These are phyloP conservation scores for Boletellus ananas DNA, from an alignment of 768 basidiomycete genomes.

Conservation along the genomic window DNA sequence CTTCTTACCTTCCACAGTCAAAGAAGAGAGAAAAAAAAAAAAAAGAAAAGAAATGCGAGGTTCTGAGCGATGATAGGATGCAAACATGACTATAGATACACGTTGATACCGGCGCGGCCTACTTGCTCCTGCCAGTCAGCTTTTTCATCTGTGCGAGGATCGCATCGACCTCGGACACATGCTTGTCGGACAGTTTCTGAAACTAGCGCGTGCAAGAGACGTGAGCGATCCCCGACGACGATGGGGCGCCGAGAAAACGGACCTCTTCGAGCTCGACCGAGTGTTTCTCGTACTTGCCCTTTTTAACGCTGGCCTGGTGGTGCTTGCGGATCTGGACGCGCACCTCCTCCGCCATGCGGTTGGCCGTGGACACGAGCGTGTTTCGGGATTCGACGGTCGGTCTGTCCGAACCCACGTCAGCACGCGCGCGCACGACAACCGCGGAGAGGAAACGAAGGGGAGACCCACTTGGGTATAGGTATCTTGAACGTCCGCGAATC, in stretches of 20 bases:
- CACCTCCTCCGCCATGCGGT: conserved; percentile 68
- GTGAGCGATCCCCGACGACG: too few species aligned
- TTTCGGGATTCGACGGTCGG: conserved; percentile 73
- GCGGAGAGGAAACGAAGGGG: not conserved
- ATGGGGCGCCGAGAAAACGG: conserved; percentile 12
- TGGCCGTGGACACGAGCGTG: conserved; percentile 50
- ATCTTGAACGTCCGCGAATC: conserved; percentile 74
- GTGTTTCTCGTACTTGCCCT: conserved; percentile 64
- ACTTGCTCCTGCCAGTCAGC: conserved; percentile 35
- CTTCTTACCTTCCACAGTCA: too few species aligned
- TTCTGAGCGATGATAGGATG: too few species aligned
- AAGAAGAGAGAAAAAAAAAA: too few species aligned
- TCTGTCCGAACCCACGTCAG: conserved; percentile 33
- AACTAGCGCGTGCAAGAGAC: conserved; percentile 45
- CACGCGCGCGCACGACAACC: not conserved
- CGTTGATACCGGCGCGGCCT: too few species aligned
- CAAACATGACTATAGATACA: too few species aligned
- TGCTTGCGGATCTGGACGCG: conserved; percentile 72
- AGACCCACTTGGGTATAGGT: conserved; percentile 70
- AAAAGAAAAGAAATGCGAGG: too few species aligned
- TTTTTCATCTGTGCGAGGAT: conserved; percentile 62
- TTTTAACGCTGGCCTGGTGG: conserved; percentile 64
- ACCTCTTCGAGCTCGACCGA: conserved; percentile 72
- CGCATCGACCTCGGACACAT: conserved; percentile 63
- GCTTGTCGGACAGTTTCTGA: conserved; percentile 64